These are phyloP conservation scores for Aureobasidium pullulans DNA, from an alignment of 2,329 filamentous ascomycete genomes.

Conservation along the genomic window DNA sequence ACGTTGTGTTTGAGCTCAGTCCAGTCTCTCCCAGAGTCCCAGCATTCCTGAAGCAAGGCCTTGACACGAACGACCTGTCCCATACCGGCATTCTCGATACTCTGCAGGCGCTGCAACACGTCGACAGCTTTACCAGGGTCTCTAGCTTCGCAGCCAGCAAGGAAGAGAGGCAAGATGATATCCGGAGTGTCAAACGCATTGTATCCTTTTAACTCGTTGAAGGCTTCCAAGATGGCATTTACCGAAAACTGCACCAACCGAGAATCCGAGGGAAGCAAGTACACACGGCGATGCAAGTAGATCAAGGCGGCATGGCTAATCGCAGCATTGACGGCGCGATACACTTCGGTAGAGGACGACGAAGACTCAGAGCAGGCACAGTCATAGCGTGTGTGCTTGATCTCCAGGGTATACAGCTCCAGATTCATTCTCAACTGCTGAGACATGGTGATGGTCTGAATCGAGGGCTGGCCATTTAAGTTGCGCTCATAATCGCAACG, in stretches of 20 bases:
- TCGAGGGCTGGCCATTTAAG: neutral
- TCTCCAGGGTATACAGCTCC: slow-evolving; percentile 8
- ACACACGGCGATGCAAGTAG: slow-evolving; percentile 7
- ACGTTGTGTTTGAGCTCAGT: slow-evolving; percentile 11
- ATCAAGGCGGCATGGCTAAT: slow-evolving; percentile 10
- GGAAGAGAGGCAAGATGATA: slow-evolving; percentile 12
- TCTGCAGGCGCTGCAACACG: slow-evolving; percentile 10
- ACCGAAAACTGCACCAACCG: slow-evolving; percentile 11
- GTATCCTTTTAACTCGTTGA: slow-evolving; percentile 5
- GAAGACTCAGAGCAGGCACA: neutral
- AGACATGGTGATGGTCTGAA: neutral
- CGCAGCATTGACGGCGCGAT: slow-evolving; percentile 10
- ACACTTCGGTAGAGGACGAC: slow-evolving; percentile 4
- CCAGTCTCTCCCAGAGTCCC: slow-evolving; percentile 10
- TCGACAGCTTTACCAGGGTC: slow-evolving; percentile 1
- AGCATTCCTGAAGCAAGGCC: slow-evolving; percentile 8
- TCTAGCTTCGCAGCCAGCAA: slow-evolving; percentile 11
- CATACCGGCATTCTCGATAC: slow-evolving; percentile 13
- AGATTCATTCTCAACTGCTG: slow-evolving; percentile 11
- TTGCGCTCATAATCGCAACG: slow-evolving; percentile 12
- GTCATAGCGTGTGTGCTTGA: slow-evolving; percentile 11
- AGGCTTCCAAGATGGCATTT: slow-evolving; percentile 2
- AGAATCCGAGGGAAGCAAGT: slow-evolving; percentile 4
- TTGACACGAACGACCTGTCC: slow-evolving; percentile 8
- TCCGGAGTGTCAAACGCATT: slow-evolving; percentile 13